Evolutionary conservation across 768 basidiomycete genomes (phyloP).

Genomic region (Butyriboletus loyo): DNA sequence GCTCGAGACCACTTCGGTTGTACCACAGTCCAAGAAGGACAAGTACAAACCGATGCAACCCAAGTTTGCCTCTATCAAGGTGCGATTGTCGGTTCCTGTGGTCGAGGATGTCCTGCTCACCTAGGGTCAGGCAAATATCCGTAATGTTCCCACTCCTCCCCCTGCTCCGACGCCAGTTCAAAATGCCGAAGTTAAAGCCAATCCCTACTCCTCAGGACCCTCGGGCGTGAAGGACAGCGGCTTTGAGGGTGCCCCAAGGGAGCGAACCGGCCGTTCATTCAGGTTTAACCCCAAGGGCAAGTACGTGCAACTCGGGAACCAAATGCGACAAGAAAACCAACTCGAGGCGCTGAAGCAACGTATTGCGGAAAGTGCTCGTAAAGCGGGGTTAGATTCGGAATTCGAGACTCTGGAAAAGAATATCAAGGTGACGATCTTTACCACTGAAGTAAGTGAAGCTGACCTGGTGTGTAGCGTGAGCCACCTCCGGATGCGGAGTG

Average conservation of each 20-base stretch:
- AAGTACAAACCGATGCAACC: constrained; percentile 98
- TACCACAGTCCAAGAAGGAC: constrained; percentile 80
- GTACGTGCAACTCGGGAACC: constrained; percentile 72
- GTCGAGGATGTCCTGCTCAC: neutral
- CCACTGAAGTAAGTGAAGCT: neutral
- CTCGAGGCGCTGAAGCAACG: constrained; percentile 89
- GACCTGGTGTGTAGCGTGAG: constrained; percentile 51
- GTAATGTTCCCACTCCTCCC: constrained; percentile 67
- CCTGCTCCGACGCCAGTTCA: constrained; percentile 38
- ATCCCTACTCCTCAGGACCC: constrained; percentile 70
- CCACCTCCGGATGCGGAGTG: constrained; percentile 91
- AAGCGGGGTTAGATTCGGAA: constrained; percentile 93
- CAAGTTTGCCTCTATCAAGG: constrained; percentile 95
- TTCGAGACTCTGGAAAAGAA: constrained; percentile 88
- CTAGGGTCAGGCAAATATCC: constrained; percentile 61
- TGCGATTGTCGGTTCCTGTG: constrained; percentile 26
- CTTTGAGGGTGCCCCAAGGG: constrained; percentile 72
- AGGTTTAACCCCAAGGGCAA: constrained; percentile 93
- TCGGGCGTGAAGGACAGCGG: constrained; percentile 53
- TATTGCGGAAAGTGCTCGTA: constrained; percentile 89
- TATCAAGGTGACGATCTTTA: constrained; percentile 58
- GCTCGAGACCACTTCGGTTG: constrained; percentile 54
- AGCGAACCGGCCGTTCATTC: constrained; percentile 67
- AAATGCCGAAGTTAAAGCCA: constrained; percentile 46
- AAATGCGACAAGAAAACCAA: constrained; percentile 70